These are phyloP conservation scores for Botrytis tulipae DNA, from an alignment of 2,329 filamentous ascomycete species.

Conservation along the genomic window DNA sequence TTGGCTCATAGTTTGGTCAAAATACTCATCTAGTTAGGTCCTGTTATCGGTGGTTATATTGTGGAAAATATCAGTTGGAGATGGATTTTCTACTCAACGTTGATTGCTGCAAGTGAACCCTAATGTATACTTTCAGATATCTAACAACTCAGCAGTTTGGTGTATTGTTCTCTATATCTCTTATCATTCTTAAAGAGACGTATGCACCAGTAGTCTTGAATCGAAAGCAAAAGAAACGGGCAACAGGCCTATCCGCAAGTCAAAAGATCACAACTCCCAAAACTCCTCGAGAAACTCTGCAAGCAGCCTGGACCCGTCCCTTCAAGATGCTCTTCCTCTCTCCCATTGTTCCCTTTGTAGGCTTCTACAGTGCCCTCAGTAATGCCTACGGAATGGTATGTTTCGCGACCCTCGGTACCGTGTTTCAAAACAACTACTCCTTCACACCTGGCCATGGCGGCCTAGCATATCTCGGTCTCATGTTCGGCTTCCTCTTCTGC, in stretches of 20 bases:
- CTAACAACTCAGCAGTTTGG: neutral
- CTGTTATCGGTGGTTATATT: conserved; percentile 52
- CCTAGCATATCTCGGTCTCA: neutral
- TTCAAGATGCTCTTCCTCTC: neutral
- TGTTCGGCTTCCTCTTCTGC: neutral
- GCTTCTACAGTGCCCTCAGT: conserved; percentile 4
- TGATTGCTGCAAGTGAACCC: conserved; percentile 44
- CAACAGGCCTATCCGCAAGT: neutral
- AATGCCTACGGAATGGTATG: conserved; percentile 6
- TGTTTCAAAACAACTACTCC: neutral
- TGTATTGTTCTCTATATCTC: conserved; percentile 36
- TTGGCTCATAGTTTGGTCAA: neutral
- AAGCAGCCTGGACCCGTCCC: conserved; percentile 2
- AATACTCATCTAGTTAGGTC: conserved; percentile 36
- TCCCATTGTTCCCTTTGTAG: neutral
- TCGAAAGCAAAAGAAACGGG: conserved; percentile 39
- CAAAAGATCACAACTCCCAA: neutral
- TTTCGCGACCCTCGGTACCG: neutral
- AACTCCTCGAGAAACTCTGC: neutral
- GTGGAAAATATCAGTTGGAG: conserved; percentile 49
- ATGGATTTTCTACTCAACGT: conserved; percentile 52
- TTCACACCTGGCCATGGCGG: neutral
- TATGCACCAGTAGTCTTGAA: conserved; percentile 49
- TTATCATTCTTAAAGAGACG: conserved; percentile 48
- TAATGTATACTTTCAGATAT: conserved; percentile 29